phyloP scores from a whole-genome alignment of 305 asterid species.

The Caryopteris hybrid region DNA sequence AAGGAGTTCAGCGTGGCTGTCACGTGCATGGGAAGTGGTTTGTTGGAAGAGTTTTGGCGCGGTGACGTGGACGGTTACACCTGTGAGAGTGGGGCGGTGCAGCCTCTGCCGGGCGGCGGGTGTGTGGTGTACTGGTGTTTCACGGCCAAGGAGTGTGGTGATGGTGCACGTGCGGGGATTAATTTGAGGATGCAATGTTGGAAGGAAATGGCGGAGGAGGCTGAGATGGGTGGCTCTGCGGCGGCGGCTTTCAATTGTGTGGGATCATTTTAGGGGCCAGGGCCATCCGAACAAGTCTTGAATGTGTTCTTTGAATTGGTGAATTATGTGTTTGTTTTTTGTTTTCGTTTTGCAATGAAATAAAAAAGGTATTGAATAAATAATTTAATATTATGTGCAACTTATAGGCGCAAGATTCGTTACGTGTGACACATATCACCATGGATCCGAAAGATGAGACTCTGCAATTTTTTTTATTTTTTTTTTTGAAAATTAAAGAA shows the following conservation, averaged over 20 bases:
- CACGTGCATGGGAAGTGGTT: slow-evolving; percentile 19
- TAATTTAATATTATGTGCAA: too few species aligned
- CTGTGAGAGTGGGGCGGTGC: slow-evolving; percentile 16
- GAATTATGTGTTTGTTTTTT: background rate
- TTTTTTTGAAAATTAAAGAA: too few species aligned
- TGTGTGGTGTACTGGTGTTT: slow-evolving; percentile 27
- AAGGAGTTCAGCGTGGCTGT: slow-evolving; percentile 34
- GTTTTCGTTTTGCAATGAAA: too few species aligned
- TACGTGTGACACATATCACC: too few species aligned
- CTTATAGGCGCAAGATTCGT: too few species aligned
- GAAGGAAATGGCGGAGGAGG: slow-evolving; percentile 25
- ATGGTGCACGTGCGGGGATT: background rate
- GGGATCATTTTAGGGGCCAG: background rate
- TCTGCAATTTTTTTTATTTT: too few species aligned
- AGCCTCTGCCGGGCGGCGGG: slow-evolving; percentile 19
- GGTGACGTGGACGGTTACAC: slow-evolving; percentile 32
- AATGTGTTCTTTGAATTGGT: too few species aligned
- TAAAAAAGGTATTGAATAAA: too few species aligned
- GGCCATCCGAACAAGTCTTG: background rate
- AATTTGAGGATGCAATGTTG: slow-evolving; percentile 17
- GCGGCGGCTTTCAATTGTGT: background rate
- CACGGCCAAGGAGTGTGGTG: background rate
- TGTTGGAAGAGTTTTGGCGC: background rate
- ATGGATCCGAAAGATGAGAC: too few species aligned
- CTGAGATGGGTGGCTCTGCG: background rate